Evolutionary conservation across 176 grass and related monocot genomes (phyloP), one percentile per base, ranked within the genome.

Genomic region (Bromus sterilis): DNA sequence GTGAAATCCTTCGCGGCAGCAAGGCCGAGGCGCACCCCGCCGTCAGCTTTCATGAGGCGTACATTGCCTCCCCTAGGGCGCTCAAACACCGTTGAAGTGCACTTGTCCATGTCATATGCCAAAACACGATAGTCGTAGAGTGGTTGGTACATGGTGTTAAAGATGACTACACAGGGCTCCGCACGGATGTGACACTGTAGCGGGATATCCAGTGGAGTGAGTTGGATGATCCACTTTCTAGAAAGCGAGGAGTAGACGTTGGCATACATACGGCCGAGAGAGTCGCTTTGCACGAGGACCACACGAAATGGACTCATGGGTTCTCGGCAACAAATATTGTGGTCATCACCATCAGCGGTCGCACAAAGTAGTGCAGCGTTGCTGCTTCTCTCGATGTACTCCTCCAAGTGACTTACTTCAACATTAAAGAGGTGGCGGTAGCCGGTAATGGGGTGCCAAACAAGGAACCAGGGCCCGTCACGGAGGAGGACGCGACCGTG

Each of bases 21-120:
- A 23, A 66, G 82, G 60, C 88, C 88, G 8, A 68, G 86, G 9
- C 36, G 36, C 14, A 83, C 79, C 11, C 84, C 75, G 13, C 21
- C 86, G 2, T 21, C 78, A 7, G 35, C 36, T 30, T 80, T 85
- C 9, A 55, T 78, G 24, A 73, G 88, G 28, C 74, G 84, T 11
- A 11, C 79, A 20, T 79, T 86, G 73, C 76, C 64, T 5, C 26
- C 74, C 34, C 44, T 83, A 0, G 42, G 79, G 0, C 72, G 72
- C 32, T 35, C 20, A 35, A 70, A 43, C 66, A 15, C 12, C 6
- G 66, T 70, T 2, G 43, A 37, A 25, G 66, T 70, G 5, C 66
- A 3, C 37, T 26, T 26, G 66, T 70, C 66, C 66, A 28, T 70
- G 23, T 70, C 39, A 7, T 70, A 70, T 36, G 66, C 66, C 66